Evolutionary conservation across 371 early-diverging fungal species (phyloP), one percentile per base, ranked within the genome.

Genomic region (Umbelopsis sp.): DNA sequence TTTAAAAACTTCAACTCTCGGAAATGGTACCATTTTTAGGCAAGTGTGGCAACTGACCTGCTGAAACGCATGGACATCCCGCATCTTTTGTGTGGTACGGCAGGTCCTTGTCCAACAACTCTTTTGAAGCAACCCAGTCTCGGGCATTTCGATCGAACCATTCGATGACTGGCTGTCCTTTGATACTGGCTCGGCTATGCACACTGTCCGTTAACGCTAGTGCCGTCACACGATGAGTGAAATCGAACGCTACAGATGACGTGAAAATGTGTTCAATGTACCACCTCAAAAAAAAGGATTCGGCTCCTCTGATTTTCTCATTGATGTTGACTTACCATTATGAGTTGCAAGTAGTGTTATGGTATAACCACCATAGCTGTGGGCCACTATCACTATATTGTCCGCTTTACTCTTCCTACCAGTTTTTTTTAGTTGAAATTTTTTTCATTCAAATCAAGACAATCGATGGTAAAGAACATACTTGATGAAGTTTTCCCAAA

Each of bases 161-260:
- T 52, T 41, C 46, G 14, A 53, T 50, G 44, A 63, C 16, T 35
- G 38, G 48, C 16, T 25, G 52, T 35, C 57, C 57, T 57, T 57
- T 57, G 24, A 66, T 38, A 14, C 37, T 53, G 35, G 48, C 22
- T 38, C 20, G 24, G 8, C 64, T 51, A 63, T 81, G 81, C 35
- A 79, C 79, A 20, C 76, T 75, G 66, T 81, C 81, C 7, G 79
- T 77, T 53, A 81, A 71, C 11, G 81, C 81, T n/a, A 81, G 70
- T 2, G 65, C 77, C 5, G 37, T 63, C 8, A 76, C 73, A 10
- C 69, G 74, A 7, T 65, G 65, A 18, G 46, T 44, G 45, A 76
- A 65, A 24, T 79, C 69, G 12, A 66, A 24, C n/a, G 44, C 74
- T 72, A 48, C 35, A 20, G n/a, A 44, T 29, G 18, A 65, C 25